Evolutionary conservation across 176 grass and related monocot genomes (phyloP).

Genomic region (Oryza nivara): DNA sequence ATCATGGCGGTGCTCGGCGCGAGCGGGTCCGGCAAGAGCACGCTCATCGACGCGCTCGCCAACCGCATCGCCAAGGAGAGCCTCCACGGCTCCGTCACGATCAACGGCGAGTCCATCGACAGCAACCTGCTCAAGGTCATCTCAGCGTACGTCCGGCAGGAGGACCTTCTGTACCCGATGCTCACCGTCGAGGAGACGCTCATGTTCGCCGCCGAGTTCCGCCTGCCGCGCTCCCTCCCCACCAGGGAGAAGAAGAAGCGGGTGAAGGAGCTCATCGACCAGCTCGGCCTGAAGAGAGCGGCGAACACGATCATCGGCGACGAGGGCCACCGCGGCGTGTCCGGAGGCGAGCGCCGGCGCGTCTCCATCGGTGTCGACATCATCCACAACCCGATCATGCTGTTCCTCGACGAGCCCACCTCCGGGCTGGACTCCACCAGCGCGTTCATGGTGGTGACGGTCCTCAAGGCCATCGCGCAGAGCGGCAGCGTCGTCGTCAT

Average conservation of each 20-base stretch:
- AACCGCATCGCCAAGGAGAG: constrained; percentile 89
- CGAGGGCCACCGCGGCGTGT: constrained; percentile 93
- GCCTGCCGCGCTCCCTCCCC: constrained; percentile 78
- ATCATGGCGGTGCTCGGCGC: constrained; percentile 96
- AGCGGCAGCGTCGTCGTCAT: constrained; percentile 95
- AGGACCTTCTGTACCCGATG: constrained; percentile 97
- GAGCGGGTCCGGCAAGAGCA: constrained; percentile 95
- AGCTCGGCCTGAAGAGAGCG: constrained; percentile 75
- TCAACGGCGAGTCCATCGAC: constrained; percentile 82
- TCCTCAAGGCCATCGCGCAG: constrained; percentile 88
- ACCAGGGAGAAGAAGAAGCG: constrained; percentile 78
- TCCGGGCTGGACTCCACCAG: constrained; percentile 98
- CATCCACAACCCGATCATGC: constrained; percentile 93
- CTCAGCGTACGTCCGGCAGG: constrained; percentile 97
- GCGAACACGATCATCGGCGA: constrained; percentile 97
- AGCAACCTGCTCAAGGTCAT: constrained; percentile 90
- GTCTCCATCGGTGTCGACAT: constrained; percentile 97
- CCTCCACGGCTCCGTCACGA: constrained; percentile 76
- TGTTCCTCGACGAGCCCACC: constrained; percentile 97
- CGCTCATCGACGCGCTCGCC: constrained; percentile 93
- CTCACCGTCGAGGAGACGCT: constrained; percentile 97
- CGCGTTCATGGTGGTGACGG: constrained; percentile 95
- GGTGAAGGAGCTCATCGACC: constrained; percentile 86
- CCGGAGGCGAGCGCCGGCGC: constrained; percentile 85
- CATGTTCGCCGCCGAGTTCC: constrained; percentile 99